Base-by-base conservation (phyloP, 2,329 filamentous ascomycete genomes). In the Aspergillus pseudoviridinutans region DNA sequence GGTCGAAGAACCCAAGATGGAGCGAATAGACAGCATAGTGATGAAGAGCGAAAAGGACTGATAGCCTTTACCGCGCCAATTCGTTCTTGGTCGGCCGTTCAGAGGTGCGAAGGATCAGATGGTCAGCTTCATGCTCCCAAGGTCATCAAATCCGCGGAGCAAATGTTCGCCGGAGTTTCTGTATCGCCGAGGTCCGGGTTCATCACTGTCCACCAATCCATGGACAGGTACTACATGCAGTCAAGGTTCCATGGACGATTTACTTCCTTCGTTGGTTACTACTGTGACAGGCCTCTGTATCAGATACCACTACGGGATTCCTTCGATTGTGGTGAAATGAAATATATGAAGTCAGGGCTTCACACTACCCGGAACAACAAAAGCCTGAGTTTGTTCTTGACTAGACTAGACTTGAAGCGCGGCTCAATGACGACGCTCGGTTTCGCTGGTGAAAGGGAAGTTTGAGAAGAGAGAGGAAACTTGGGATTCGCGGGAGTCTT, bases 1-100 rank as follows among this genome's bases (percentile, higher is more conserved):
- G 57, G 70, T 64, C 47, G 67, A 66, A 58, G 70, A 61, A 38
- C 69, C 61, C 57, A 75, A 61, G 56, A 73, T 61, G 57, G 70
- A 66, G 58, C 71, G 72, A 59, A 76, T 63, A 51, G 69, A 69
- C 29, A 71, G 60, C 73, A 76, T 76, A 52, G 41, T 67, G 51
- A 49, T 28, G n/a, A 8, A 6, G 5, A 35, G 29, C 24, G 22
- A 4, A 24, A 25, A 47, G n/a, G 7, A 25, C 12, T 14, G 44
- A 6, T 7, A 47, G 44, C 5, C 44, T 47, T 14, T 17, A 24
- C 44, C 22, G 44, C 22, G 8, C 7, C 32, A 25, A 25, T 12
- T 47, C 24, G 22, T 47, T 24, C 12, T 22, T 32, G 29, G 42
- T 51, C 35, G 6, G 38, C 44, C 20, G 44, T 27, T 7, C 20